Base-by-base conservation (phyloP, 371 early-diverging fungal species). In the Syncephalis plumigaleata region DNA sequence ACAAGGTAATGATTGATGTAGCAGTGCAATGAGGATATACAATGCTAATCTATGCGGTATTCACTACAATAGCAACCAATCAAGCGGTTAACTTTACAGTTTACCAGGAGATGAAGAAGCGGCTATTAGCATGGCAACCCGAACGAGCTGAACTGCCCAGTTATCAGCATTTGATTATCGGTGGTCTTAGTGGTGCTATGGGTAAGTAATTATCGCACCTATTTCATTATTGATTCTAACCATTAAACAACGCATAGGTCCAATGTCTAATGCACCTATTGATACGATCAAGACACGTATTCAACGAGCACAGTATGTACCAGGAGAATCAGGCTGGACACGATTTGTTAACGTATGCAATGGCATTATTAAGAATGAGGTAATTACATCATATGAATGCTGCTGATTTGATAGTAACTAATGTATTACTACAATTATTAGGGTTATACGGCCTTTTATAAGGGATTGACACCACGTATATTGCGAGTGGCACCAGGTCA, bases 281-380 rank as follows among this genome's bases (percentile, higher is more conserved):
- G 97, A 96, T 66, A 94, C 92, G 36, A 90, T 96, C 63, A 96
- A 96, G 73, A 96, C 97, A 2, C 86, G 96, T 65, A 87, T 96
- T 57, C 96, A 96, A 61, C 84, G 68, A 65, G 74, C 79, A 1
- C 73, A 77, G 16, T 70, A 71, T 48, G 56, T 64, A 8, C 56
- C 74, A 13, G 66, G 71, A 31, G 80, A 90, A 50, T 70, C 73
- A 22, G 90, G 84, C 17, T 88, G 80, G 77, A 60, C 64, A 42
- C 77, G 90, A n/a, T 84, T 93, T 65, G 68, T 66, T 45, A 58
- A 66, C 7, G 82, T 92, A 27, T 72, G 79, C 27, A 59, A 72
- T 1, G 68, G 72, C 13, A 82, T 84, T 38, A 71, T 83, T 55
- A 69, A 78, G 57, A 89, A 87, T 59, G 94, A 95, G 31, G 31